Base-by-base conservation (phyloP, 1,284 basidiomycete species). In the Schizophyllum commune region DNA sequence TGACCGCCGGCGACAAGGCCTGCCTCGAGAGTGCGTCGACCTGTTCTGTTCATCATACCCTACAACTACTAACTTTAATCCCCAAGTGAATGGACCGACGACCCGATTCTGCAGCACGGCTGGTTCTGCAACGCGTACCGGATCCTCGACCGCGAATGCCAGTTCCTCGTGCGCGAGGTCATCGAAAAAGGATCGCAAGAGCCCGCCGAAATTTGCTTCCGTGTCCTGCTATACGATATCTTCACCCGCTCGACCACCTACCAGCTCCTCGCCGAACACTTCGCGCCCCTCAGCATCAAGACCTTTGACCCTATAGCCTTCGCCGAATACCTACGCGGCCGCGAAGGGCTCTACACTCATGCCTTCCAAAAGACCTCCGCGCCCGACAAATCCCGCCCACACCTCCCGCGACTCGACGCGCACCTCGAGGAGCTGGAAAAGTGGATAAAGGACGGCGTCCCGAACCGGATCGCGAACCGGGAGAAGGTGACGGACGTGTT, bases 321-420 rank as follows among this genome's bases (percentile, higher is more conserved):
- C 64, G 69, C 72, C 55, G 67, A 65, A 4, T 79, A 86, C 32
- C 76, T 89, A 20, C 64, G 61, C 11, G 75, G 77, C 11, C 67
- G 70, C 55, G 17, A 47, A 47, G 39, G 39, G 2, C 73, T 89
- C 20, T 88, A 86, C 65, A 86, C 85, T 0, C 78, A 78, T n/a
- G 78, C 86, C 11, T 89, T 83, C 72, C 81, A 84, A 68, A 86
- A 86, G 66, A 83, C 84, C 1, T 79, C 81, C 5, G 83, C 84
- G 11, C 72, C 75, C 56, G 79, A 75, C 5, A 73, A 74, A 63
- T 59, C 68, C 15, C 72, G 77, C 27, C 75, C 78, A 62, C 76
- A 79, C 67, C 73, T 77, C 74, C 82, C 84, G 67, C 82, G 87
- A 67, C 75, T 88, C 3, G 73, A 70, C 39, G 82, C 84, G 67